Evolutionary conservation across 2,329 filamentous ascomycete species (phyloP).

Genomic region (Tympanopsis confertula): DNA sequence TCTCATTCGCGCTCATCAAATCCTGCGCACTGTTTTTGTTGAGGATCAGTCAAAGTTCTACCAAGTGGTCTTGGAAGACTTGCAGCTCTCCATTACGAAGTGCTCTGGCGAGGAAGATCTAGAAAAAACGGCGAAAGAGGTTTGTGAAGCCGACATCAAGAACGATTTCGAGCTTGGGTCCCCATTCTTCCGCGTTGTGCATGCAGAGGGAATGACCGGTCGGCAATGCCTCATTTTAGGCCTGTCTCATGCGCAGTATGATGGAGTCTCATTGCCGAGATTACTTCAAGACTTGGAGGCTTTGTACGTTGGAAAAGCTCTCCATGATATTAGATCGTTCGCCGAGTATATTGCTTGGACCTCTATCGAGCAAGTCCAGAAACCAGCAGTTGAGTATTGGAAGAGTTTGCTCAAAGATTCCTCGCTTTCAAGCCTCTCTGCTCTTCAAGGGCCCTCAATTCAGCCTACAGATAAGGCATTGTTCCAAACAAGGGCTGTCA

Average conservation of each 20-base stretch:
- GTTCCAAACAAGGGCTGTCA: conserved; percentile 15
- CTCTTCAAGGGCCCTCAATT: conserved; percentile 4
- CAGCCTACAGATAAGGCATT: conserved; percentile 12
- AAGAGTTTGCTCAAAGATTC: conserved; percentile 24
- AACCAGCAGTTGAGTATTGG: conserved; percentile 27
- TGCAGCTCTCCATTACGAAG: conserved; percentile 15
- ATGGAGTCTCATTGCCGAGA: conserved; percentile 31
- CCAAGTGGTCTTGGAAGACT: conserved; percentile 18
- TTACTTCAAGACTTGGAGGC: conserved; percentile 26
- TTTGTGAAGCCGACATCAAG: conserved; percentile 19
- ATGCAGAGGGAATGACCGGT: conserved; percentile 8
- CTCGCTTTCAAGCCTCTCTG: conserved; percentile 9
- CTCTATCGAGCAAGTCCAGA: conserved; percentile 18
- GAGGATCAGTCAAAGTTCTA: conserved; percentile 18
- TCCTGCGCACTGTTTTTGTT: conserved; percentile 23
- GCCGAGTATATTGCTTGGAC: conserved; percentile 20
- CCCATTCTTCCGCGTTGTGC: conserved; percentile 18
- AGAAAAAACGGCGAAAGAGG: conserved; percentile 11
- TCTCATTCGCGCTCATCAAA: conserved; percentile 18
- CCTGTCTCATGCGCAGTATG: conserved; percentile 37
- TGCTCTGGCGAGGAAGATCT: conserved; percentile 13
- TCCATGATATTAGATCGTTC: conserved; percentile 20
- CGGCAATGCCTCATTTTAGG: conserved; percentile 22
- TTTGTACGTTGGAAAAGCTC: conserved; percentile 18
- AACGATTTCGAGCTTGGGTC: conserved; percentile 22